A percentile compares a stretch with the other conserved stretches of the same genome.
Evolutionary conservation across 2,329 filamentous ascomycete species (phyloP).

Genomic region (Trichoderma simmonsii): DNA sequence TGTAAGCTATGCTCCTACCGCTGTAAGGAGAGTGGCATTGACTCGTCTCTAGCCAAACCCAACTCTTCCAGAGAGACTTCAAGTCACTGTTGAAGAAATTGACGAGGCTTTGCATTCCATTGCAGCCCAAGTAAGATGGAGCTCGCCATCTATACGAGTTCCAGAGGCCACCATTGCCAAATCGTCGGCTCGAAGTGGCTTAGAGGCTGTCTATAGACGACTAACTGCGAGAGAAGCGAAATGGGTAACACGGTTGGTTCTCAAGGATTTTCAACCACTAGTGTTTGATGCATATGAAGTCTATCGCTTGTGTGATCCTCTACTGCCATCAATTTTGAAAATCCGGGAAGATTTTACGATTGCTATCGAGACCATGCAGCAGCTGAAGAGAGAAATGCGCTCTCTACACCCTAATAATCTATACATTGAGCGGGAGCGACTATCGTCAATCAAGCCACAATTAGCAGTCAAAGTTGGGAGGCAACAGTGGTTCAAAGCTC

Average conservation of each 20-base stretch:
- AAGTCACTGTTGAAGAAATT: constrained; percentile 68
- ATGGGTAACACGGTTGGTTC: constrained; percentile 78
- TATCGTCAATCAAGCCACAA: constrained; percentile 46
- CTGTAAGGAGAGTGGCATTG: background rate
- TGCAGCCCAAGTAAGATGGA: constrained; percentile 68
- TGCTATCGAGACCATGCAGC: constrained; percentile 54
- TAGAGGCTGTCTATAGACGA: constrained; percentile 57
- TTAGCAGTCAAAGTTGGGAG: constrained; percentile 63
- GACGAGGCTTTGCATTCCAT: constrained; percentile 63
- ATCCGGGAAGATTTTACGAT: constrained; percentile 66
- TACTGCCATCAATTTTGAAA: constrained; percentile 66
- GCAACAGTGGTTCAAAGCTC: constrained; percentile 61
- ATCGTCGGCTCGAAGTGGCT: constrained; percentile 38
- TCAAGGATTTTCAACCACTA: constrained; percentile 72
- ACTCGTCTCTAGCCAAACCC: constrained; percentile 43
- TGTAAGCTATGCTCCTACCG: constrained; percentile 37
- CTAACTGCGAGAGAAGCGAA: constrained; percentile 70
- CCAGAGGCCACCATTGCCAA: constrained; percentile 26
- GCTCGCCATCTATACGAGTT: constrained; percentile 58
- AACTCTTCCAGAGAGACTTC: constrained; percentile 26
- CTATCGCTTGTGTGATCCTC: constrained; percentile 61
- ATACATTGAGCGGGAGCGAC: constrained; percentile 22
- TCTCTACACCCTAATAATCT: constrained; percentile 19
- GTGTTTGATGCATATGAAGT: constrained; percentile 56
- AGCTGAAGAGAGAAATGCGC: constrained; percentile 22